Conservation (phyloP, 441 rosid species). For the Gossypium gossypioides region DNA sequence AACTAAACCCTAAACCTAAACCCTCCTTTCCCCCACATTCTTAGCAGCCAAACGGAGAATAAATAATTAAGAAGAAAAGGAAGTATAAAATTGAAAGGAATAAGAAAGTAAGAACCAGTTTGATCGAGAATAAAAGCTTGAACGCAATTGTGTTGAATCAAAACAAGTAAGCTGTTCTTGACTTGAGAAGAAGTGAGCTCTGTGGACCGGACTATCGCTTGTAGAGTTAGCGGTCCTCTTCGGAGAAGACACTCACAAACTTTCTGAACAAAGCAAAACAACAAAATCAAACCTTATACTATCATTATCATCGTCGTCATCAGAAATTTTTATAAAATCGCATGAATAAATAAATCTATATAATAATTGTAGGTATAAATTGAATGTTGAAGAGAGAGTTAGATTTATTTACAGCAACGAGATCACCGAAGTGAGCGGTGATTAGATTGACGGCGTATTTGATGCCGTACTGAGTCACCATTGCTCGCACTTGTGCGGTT, state of each 20-base stretch:
- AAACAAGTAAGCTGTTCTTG: slow-evolving; percentile 53
- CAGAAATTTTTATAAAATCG: neutral
- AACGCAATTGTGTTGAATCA: slow-evolving; percentile 82
- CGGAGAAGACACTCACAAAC: slow-evolving; percentile 76
- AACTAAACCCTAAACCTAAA: neutral
- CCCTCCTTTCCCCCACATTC: neutral
- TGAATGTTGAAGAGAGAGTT: neutral
- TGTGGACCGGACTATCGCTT: slow-evolving; percentile 33
- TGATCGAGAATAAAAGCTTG: slow-evolving; percentile 58
- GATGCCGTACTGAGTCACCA: slow-evolving; percentile 49
- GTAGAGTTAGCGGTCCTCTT: slow-evolving; percentile 48
- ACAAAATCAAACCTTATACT: neutral
- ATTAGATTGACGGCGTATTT: slow-evolving; percentile 62
- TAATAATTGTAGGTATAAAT: neutral
- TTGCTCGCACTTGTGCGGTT: neutral
- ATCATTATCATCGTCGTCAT: neutral
- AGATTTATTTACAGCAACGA: slow-evolving; percentile 42
- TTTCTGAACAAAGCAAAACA: slow-evolving; percentile 37
- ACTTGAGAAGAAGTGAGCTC: slow-evolving; percentile 38
- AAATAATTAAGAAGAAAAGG: neutral
- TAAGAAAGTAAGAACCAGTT: slow-evolving; percentile 21
- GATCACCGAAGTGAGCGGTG: slow-evolving; percentile 66
- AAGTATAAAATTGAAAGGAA: neutral
- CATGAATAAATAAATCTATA: neutral
- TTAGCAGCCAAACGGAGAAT: neutral